These are phyloP conservation scores for Cyberlindnera xylosilytica DNA, from an alignment of 805 yeast species.

Conservation along the genomic window DNA sequence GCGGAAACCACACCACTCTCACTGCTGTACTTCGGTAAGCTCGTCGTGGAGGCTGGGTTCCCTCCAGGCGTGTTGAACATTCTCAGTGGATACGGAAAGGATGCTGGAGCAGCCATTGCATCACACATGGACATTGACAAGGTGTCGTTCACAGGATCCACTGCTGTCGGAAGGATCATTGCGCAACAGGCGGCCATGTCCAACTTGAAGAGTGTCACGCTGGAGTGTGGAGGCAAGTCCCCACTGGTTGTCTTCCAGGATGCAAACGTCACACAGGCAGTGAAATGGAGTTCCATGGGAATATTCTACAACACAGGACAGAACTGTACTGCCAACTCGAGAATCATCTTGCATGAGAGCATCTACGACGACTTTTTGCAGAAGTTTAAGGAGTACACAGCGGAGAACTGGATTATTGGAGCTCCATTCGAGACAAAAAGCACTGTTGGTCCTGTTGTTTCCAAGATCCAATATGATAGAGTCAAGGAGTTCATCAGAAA, in stretches of 20 bases:
- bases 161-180: constrained; percentile 62
- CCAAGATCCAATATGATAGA: constrained; percentile 53
- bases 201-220: constrained; percentile 60
- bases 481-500: constrained; percentile 41
- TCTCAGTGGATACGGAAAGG: constrained; percentile 66
- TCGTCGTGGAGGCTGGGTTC: constrained; percentile 67
- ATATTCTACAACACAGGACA: constrained; percentile 65
- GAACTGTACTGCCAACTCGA: constrained; percentile 65
- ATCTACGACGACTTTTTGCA: constrained; percentile 52
- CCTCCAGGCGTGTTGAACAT: constrained; percentile 77
- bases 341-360: constrained; percentile 55
- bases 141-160: constrained; percentile 65
- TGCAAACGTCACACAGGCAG: constrained; percentile 63
- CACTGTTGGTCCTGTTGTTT: constrained; percentile 62
- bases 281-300: constrained; percentile 65
- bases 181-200: constrained; percentile 66
- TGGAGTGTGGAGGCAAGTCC: constrained; percentile 75
- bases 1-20: constrained; percentile 77
- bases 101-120: constrained; percentile 68
- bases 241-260: constrained; percentile 61
- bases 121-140: constrained; percentile 55
- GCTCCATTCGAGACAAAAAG: constrained; percentile 45
- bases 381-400: constrained; percentile 42
- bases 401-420: constrained; percentile 52
- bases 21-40: constrained; percentile 58